Conservation (phyloP, 148 eudicot species). For the Talinum fruticosum region DNA sequence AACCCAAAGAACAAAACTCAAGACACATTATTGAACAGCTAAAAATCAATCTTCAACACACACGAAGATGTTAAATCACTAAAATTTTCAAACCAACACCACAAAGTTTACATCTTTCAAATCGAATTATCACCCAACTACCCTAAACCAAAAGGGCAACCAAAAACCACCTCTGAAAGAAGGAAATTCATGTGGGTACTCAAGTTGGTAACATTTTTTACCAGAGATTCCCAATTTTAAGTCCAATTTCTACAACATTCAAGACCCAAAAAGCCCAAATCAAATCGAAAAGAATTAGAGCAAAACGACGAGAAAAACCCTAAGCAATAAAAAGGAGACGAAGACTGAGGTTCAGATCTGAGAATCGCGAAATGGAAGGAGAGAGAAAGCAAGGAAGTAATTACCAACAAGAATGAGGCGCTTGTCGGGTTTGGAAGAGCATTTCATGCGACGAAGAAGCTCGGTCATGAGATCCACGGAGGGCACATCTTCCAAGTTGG, state of each 20-base stretch:
- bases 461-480: conserved; percentile 81
- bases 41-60: too few species aligned
- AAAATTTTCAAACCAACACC: neutral
- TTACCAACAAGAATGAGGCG: conserved; percentile 90
- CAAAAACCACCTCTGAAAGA: too few species aligned
- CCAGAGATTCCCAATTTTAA: neutral
- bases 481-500: conserved; percentile 71
- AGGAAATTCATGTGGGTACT: too few species aligned
- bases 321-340: too few species aligned
- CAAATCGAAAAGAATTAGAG: neutral
- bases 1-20: neutral
- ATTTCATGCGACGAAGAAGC: conserved; percentile 92
- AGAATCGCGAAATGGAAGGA: neutral
- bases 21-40: neutral
- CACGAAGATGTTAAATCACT: too few species aligned
- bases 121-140: neutral
- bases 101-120: neutral
- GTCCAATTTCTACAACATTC: neutral
- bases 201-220: neutral
- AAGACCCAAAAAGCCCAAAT: neutral
- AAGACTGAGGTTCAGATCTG: conserved; percentile 16
- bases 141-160: neutral
- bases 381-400: neutral
- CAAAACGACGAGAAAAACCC: neutral
- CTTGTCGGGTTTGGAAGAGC: conserved; percentile 81